These are phyloP conservation scores for Rhodosporidiobolus odoratus DNA, from an alignment of 768 basidiomycete species.

Conservation along the genomic window DNA sequence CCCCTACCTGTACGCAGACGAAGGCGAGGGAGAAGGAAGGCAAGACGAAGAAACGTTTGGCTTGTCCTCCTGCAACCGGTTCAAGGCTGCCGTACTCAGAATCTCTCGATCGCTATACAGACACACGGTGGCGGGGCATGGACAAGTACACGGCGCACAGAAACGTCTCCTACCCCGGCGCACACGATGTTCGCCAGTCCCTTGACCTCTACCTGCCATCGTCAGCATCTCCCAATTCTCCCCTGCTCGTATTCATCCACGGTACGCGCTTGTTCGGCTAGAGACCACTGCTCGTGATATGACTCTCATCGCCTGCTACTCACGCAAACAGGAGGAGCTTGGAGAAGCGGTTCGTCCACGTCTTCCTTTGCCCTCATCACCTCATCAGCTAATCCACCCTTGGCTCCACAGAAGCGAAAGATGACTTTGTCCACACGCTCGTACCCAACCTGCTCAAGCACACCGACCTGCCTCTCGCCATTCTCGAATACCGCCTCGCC, in stretches of 20 bases:
- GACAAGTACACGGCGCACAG: neutral
- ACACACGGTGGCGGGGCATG: neutral
- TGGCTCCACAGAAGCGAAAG: slow-evolving; percentile 10
- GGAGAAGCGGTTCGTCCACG: slow-evolving; percentile 19
- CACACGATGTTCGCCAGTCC: neutral
- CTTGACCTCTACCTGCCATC: slow-evolving; percentile 28
- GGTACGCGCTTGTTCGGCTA: slow-evolving; percentile 1
- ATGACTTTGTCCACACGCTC: slow-evolving; percentile 22
- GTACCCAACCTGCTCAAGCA: slow-evolving; percentile 14
- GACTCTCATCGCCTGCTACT: neutral
- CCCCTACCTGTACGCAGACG: no score
- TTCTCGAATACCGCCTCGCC: slow-evolving; percentile 31
- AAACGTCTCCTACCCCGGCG: slow-evolving; percentile 19
- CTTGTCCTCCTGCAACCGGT: no score
- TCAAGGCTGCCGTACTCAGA: no score
- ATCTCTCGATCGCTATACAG: no score
- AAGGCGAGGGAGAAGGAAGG: no score
- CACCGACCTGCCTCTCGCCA: slow-evolving; percentile 23
- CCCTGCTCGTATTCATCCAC: slow-evolving; percentile 33
- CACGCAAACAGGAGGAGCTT: slow-evolving; percentile 21
- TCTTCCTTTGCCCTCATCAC: neutral
- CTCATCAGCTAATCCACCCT: neutral
- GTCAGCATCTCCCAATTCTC: neutral
- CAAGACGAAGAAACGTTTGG: no score
- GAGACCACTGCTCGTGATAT: neutral